Conservation (phyloP, 83 land plant genomes). For the Picea engelmannii region DNA sequence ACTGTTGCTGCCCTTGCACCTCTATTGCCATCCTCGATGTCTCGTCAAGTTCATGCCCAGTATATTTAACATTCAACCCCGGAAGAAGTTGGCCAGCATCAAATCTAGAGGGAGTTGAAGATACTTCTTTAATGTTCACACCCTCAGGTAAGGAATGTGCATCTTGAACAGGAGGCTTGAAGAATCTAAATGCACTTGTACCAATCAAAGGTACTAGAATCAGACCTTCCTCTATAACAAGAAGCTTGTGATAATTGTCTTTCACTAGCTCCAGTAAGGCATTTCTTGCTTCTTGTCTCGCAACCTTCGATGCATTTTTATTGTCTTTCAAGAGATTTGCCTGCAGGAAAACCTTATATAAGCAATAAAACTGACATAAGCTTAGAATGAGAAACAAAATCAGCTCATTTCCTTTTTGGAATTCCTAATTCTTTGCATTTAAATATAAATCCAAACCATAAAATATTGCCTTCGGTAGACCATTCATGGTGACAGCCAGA, state of each 20-base stretch:
- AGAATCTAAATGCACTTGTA: conserved; percentile 64
- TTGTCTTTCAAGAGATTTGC: conserved; percentile 52
- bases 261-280: conserved; percentile 62
- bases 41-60: conserved; percentile 43
- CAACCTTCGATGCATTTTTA: conserved; percentile 46
- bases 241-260: conserved; percentile 59
- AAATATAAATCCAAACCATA: too few species aligned
- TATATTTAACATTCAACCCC: conserved; percentile 53
- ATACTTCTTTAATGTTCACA: conserved; percentile 39
- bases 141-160: conserved; percentile 80
- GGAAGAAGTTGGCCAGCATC: conserved; percentile 84
- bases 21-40: conserved; percentile 62
- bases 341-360: conserved; percentile 31
- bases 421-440: conserved; percentile 6
- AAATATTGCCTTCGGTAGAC: background rate
- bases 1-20: conserved; percentile 75
- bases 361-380: too few species aligned
- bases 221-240: conserved; percentile 77
- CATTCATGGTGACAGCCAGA: background rate
- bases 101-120: conserved; percentile 53
- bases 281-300: conserved; percentile 70
- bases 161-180: conserved; percentile 52
- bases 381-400: too few species aligned
- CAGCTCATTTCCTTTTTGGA: too few species aligned
- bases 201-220: conserved; percentile 82